Evolutionary conservation across 2,329 filamentous ascomycete genomes (phyloP).

Genomic region (Sporothrix luriei): DNA sequence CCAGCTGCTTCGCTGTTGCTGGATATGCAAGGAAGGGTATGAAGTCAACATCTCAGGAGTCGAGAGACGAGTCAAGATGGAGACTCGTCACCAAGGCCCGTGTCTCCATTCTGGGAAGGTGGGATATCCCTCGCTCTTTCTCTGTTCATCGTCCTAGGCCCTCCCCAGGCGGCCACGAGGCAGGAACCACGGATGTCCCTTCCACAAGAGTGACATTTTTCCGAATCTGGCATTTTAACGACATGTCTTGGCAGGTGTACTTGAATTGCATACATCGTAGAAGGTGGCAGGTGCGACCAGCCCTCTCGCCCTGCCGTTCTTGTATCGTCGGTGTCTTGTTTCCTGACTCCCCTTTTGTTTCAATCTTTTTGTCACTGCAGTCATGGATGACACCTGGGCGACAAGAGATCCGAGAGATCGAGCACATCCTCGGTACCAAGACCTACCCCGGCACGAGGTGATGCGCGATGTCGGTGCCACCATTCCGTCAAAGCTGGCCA

Average conservation of each 20-base stretch:
- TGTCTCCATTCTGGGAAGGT: no score
- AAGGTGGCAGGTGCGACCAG: constrained; percentile 14
- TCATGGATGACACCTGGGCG: constrained; percentile 33
- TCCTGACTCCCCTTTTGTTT: no score
- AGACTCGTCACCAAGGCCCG: no score
- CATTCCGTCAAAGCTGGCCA: constrained; percentile 62
- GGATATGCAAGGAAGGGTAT: no score
- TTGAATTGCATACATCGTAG: not conserved
- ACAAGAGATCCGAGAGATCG: constrained; percentile 31
- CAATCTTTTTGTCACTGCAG: no score
- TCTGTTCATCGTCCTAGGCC: no score
- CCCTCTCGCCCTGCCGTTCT: not conserved
- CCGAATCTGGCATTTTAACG: constrained; percentile 14
- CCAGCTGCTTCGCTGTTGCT: no score
- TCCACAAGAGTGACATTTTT: not conserved
- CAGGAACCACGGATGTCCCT: not conserved
- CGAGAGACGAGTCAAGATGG: no score
- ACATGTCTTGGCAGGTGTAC: not conserved
- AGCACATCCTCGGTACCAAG: constrained; percentile 31
- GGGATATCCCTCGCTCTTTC: no score
- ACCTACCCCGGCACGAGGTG: constrained; percentile 46
- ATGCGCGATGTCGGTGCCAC: constrained; percentile 59
- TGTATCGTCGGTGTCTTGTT: not conserved
- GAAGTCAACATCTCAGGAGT: no score
- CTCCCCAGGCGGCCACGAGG: no score